These are phyloP conservation scores for Amanita molliuscula DNA, from an alignment of 768 basidiomycete species.

Conservation along the genomic window DNA sequence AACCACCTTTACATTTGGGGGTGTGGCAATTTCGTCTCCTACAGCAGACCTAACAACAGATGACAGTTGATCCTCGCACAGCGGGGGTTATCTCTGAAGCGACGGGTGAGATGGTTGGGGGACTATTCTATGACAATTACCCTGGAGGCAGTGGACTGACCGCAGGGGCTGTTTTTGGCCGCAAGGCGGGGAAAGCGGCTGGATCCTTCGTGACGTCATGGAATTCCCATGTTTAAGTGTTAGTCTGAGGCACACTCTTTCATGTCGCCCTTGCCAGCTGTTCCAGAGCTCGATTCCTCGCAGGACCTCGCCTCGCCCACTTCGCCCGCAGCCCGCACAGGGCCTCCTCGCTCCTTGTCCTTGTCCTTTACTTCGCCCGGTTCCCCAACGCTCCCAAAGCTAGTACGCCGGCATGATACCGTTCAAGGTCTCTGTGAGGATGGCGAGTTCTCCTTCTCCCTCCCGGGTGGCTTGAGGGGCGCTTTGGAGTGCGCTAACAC, in stretches of 20 bases:
- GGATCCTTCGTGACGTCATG: constrained; percentile 16
- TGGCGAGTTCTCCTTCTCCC: constrained; percentile 19
- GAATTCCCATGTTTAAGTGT: background rate
- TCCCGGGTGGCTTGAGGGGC: constrained; percentile 47
- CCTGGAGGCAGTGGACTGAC: constrained; percentile 62
- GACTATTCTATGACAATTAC: constrained; percentile 55
- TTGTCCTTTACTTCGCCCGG: constrained; percentile 46
- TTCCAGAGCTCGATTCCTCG: background rate
- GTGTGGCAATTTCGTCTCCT: constrained; percentile 53
- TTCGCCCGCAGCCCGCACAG: constrained; percentile 59
- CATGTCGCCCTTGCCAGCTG: background rate
- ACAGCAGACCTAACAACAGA: no score
- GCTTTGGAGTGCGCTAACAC: constrained; percentile 39
- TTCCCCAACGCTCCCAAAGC: constrained; percentile 25
- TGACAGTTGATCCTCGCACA: constrained; percentile 40
- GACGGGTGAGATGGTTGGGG: constrained; percentile 61
- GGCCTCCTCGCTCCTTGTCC: constrained; percentile 65
- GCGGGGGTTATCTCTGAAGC: constrained; percentile 37
- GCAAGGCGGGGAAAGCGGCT: constrained; percentile 40
- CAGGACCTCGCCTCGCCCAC: constrained; percentile 14
- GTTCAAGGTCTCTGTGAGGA: constrained; percentile 23
- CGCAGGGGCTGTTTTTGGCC: constrained; percentile 56
- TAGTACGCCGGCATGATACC: constrained; percentile 12
- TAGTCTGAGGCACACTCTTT: background rate
- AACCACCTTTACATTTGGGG: constrained; percentile 67